Percentiles rank a stretch among this genome's conserved stretches.
Evolutionary conservation across 495 filamentous ascomycete species (phyloP).

Genomic region (Cercophora sp.): DNA sequence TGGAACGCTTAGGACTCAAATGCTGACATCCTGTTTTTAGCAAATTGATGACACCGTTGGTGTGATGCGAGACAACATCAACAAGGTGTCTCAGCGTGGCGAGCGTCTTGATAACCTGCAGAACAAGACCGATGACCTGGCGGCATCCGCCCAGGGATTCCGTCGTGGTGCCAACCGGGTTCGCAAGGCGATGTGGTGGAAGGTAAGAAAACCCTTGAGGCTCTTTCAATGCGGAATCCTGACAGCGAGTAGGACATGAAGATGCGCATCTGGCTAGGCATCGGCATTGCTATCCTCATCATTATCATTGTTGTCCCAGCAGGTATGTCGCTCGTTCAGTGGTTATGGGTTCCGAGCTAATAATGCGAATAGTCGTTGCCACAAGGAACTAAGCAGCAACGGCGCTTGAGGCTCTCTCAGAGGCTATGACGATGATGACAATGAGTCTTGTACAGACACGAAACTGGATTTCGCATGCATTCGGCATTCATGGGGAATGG

Average conservation of each 20-base stretch:
- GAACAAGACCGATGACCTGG: conserved; percentile 94
- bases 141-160: conserved; percentile 86
- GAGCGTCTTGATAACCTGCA: conserved; percentile 84
- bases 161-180: conserved; percentile 92
- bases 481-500: conserved; percentile 25
- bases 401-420: conserved; percentile 1
- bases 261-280: conserved; percentile 94
- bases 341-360: background rate
- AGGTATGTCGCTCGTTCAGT: conserved; percentile 53
- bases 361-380: conserved; percentile 28
- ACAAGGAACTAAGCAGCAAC: conserved; percentile 21
- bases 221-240: conserved; percentile 23
- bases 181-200: conserved; percentile 81
- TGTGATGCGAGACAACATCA: conserved; percentile 92
- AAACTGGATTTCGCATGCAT: conserved; percentile 31
- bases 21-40: conserved; percentile 46
- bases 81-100: conserved; percentile 87
- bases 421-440: conserved; percentile 23
- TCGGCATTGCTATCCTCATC: conserved; percentile 81
- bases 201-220: conserved; percentile 24
- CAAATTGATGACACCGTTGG: conserved; percentile 95
- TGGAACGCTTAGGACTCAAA: too few relatives aligned
- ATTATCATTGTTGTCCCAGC: conserved; percentile 88
- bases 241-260: conserved; percentile 78
- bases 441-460: conserved; percentile 19